A percentile compares a stretch with the other conserved stretches of the same genome.
phyloP scores from a whole-genome alignment of 352 stramenopile species.

The Pythium grandisporangium region DNA sequence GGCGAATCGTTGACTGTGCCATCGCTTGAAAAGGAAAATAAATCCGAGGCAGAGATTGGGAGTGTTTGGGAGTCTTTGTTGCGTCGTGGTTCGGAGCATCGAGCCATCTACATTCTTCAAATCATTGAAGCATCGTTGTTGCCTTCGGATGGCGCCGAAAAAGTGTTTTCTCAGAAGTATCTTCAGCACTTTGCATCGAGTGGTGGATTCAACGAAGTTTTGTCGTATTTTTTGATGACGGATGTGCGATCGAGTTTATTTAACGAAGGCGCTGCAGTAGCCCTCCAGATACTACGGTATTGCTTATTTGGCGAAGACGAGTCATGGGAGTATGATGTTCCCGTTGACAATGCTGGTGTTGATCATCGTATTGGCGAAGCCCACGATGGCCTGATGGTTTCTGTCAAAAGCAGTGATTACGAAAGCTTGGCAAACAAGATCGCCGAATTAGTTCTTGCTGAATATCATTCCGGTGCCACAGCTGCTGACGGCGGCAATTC shows the following conservation, averaged over 20 bases:
- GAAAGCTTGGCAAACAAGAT: slow-evolving; percentile 71
- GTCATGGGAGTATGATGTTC: slow-evolving; percentile 12
- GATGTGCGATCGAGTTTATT: slow-evolving; percentile 65
- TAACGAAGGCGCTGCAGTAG: slow-evolving; percentile 78
- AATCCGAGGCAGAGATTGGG: too few relatives aligned
- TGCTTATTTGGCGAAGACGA: slow-evolving; percentile 59
- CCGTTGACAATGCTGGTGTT: slow-evolving; percentile 12
- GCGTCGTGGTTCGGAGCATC: slow-evolving; percentile 62
- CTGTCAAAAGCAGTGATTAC: slow-evolving; percentile 50
- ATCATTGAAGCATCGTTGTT: slow-evolving; percentile 81
- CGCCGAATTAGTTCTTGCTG: slow-evolving; percentile 64
- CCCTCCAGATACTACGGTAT: slow-evolving; percentile 77
- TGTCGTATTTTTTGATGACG: slow-evolving; percentile 72
- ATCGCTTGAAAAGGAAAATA: too few relatives aligned
- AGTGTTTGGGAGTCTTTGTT: slow-evolving; percentile 58
- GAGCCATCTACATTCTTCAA: slow-evolving; percentile 82
- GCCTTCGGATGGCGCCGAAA: slow-evolving; percentile 50
- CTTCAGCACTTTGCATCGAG: slow-evolving; percentile 62
- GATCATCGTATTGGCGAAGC: slow-evolving; percentile 7
- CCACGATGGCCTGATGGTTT: slow-evolving; percentile 19
- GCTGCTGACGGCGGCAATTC: slow-evolving; percentile 20
- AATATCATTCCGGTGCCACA: slow-evolving; percentile 38
- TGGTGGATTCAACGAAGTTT: slow-evolving; percentile 73
- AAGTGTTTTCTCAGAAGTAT: slow-evolving; percentile 52
- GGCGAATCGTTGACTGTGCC: slow-evolving; percentile 9